These are phyloP conservation scores for Floccularia luteovirens DNA, from an alignment of 768 basidiomycete species.

Conservation along the genomic window DNA sequence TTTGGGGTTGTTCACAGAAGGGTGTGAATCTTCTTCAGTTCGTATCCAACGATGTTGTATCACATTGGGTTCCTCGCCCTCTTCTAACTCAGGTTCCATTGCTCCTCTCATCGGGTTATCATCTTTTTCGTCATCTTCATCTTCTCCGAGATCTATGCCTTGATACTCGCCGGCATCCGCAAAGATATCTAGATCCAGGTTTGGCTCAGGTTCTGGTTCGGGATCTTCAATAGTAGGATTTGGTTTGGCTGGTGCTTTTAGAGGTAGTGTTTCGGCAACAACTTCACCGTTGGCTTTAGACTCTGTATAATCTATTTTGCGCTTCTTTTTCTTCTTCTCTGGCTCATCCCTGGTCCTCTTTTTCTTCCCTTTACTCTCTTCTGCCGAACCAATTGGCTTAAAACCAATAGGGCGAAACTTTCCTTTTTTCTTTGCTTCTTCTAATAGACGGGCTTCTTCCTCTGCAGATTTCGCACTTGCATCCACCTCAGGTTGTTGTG, in stretches of 20 bases:
- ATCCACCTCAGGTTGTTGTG: slow-evolving; percentile 16
- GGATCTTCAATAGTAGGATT: slow-evolving; percentile 2
- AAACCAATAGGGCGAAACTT: slow-evolving; percentile 60
- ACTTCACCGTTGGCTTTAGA: slow-evolving; percentile 9
- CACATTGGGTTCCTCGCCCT: slow-evolving; percentile 6
- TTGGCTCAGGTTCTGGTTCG: slow-evolving; percentile 26
- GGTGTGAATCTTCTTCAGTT: slow-evolving; percentile 25
- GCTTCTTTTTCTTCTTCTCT: slow-evolving; percentile 56
- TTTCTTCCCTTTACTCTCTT: slow-evolving; percentile 48
- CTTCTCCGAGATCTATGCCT: slow-evolving; percentile 50
- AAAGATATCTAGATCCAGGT: slow-evolving; percentile 83
- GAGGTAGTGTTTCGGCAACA: slow-evolving; percentile 5
- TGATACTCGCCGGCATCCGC: slow-evolving; percentile 80
- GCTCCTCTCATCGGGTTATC: slow-evolving; percentile 6
- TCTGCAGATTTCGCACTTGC: slow-evolving; percentile 11
- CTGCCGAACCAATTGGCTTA: slow-evolving; percentile 46
- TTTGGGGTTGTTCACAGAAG: slow-evolving; percentile 6
- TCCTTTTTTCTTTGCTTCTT: slow-evolving; percentile 39
- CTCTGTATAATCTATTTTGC: slow-evolving; percentile 28
- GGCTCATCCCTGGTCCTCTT: slow-evolving; percentile 30
- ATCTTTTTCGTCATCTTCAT: slow-evolving; percentile 38
- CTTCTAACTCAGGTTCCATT: too few species aligned
- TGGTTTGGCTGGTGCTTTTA: slow-evolving; percentile 7
- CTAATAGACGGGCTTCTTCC: slow-evolving; percentile 24
- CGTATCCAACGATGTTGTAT: slow-evolving; percentile 33